Percentiles rank a stretch among this genome's conserved stretches.
Conservation (phyloP, 2,329 filamentous ascomycete genomes). For the Moelleriella libera region DNA sequence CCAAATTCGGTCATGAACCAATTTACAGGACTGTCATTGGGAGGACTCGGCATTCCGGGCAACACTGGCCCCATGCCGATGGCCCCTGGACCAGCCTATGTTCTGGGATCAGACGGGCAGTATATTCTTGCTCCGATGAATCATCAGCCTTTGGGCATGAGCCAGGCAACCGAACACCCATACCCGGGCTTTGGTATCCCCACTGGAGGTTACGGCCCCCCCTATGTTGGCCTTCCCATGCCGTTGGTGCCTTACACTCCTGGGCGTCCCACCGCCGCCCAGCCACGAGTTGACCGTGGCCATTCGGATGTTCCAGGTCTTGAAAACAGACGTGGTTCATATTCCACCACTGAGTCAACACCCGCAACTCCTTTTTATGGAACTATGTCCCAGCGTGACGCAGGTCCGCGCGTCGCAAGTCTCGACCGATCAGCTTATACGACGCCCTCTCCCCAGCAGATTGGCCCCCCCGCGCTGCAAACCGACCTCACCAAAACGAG, state of each 20-base stretch:
- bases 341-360: slow-evolving; percentile 53
- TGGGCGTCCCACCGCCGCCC: slow-evolving; percentile 28
- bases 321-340: slow-evolving; percentile 52
- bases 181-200: slow-evolving; percentile 18
- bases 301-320: slow-evolving; percentile 44
- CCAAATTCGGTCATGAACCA: slow-evolving; percentile 17
- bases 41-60: slow-evolving; percentile 18
- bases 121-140: slow-evolving; percentile 22
- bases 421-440: slow-evolving; percentile 52
- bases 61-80: slow-evolving; percentile 15
- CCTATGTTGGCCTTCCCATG: slow-evolving; percentile 21
- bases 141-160: slow-evolving; percentile 19
- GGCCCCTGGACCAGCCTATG: slow-evolving; percentile 19
- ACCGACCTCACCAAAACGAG: slow-evolving; percentile 27
- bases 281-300: slow-evolving; percentile 30
- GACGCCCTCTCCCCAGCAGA: slow-evolving; percentile 50
- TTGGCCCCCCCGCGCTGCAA: slow-evolving; percentile 27
- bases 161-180: slow-evolving; percentile 17
- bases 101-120: slow-evolving; percentile 24
- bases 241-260: slow-evolving; percentile 37
- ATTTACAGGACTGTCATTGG: slow-evolving; percentile 23
- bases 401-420: slow-evolving; percentile 41
- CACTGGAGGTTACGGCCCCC: slow-evolving; percentile 18
- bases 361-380: slow-evolving; percentile 53
- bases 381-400: slow-evolving; percentile 42